Base-by-base conservation (phyloP, 371 early-diverging fungal species). In the Apophysomyces sp. region DNA sequence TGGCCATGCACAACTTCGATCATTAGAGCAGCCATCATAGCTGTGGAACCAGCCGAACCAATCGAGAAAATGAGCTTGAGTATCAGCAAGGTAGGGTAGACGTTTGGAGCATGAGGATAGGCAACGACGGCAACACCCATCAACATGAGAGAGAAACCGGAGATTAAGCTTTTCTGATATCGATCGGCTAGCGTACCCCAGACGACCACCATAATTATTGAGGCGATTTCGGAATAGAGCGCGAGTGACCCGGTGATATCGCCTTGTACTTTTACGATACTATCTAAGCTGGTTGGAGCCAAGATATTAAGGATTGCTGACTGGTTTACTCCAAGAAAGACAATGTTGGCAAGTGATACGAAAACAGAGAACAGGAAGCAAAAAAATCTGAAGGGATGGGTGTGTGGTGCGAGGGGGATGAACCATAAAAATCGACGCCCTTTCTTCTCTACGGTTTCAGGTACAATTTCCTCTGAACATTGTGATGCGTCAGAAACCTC, bases 1-100 rank as follows among this genome's bases (percentile, higher is more conserved):
- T 78, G 72, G 0, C 77, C 76, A 28, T 78, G 74, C 0, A 80
- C 75, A 1, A 80, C 70, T 65, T 86, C 86, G 18, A 80, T 72
- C 57, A 86, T 63, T 32, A 81, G 73, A 11, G 82, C 86, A 1
- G 85, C 80, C 79, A 89, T 79, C 94, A 94, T 92, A 24, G 86
- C 68, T 3, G 85, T 83, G 5, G 81, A 72, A 0, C 89, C 89
- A 8, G 91, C 79, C 3, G 89, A 84, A 9, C 94, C 94, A 15
- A 89, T 44, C 0, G 89, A 66, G 32, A 87, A 90, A 8, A 88
- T 37, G 2, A 87, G 64, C 15, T 83, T 70, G 9, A 76, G 52
- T 8, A 86, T 54, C n/a, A 90, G 51, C 58, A 89, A 66, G 13
- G 68, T 65, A 2, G 87, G 87, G 58, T 83, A 86, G 1, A 85